Conservation (phyloP, 2,329 filamentous ascomycete genomes). For the Colletotrichum incanum region DNA sequence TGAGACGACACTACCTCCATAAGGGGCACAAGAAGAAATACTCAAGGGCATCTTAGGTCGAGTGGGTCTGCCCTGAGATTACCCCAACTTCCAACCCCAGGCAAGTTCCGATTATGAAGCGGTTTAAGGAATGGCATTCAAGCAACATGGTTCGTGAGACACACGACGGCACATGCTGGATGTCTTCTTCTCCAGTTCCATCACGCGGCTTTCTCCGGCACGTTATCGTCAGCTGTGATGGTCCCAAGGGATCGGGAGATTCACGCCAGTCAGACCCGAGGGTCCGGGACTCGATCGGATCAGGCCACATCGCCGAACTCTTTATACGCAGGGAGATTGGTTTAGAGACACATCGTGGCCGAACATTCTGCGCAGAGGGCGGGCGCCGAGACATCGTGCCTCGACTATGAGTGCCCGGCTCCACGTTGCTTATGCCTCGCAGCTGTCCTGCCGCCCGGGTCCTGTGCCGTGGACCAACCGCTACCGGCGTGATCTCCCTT, state of each 20-base stretch:
- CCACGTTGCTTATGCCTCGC: constrained; percentile 6
- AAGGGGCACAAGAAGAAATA: not conserved
- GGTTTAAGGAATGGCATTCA: not conserved
- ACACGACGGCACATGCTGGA: not conserved
- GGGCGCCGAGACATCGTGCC: constrained; percentile 21
- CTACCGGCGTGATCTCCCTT: not conserved
- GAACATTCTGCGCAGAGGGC: constrained; percentile 23
- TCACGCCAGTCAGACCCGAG: constrained; percentile 7
- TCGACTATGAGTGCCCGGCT: constrained; percentile 14
- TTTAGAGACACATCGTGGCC: not conserved
- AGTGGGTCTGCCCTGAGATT: not conserved
- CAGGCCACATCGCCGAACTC: constrained; percentile 18
- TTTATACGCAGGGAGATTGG: constrained; percentile 12
- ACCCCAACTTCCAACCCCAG: not conserved
- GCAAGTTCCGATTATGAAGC: not conserved
- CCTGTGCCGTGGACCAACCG: not conserved
- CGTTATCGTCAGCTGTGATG: not conserved
- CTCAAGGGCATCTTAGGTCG: not conserved
- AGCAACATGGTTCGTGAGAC: constrained; percentile 4
- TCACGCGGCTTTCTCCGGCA: not conserved
- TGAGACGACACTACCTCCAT: too few species aligned
- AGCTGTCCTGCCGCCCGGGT: constrained; percentile 1
- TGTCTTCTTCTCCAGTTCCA: not conserved
- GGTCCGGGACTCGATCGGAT: not conserved
- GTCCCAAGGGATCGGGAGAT: not conserved